Evolutionary conservation across 1,284 basidiomycete species (phyloP).

Genomic region (Phenoliferia sp.): DNA sequence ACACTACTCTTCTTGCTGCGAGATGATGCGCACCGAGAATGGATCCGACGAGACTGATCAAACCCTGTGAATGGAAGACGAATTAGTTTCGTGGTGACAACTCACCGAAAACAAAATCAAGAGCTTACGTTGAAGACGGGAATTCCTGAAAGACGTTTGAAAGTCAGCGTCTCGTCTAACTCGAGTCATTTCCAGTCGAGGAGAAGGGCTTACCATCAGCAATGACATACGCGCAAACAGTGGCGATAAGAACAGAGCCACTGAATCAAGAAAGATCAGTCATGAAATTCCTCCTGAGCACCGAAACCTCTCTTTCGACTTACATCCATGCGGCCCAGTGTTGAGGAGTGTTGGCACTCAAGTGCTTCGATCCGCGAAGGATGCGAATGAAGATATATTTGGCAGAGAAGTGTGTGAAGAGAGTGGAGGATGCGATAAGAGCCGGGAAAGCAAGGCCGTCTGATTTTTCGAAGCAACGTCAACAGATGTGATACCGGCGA

Average conservation of each 20-base stretch:
- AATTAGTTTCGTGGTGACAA: too few species aligned
- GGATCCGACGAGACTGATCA: slow-evolving; percentile 19
- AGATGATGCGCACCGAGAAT: slow-evolving; percentile 12
- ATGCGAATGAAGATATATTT: slow-evolving; percentile 60
- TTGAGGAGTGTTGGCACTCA: slow-evolving; percentile 55
- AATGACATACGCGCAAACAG: slow-evolving; percentile 4
- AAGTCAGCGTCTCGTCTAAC: too few species aligned
- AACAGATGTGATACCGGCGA: too few species aligned
- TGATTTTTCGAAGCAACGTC: too few species aligned
- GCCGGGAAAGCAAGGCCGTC: slow-evolving; percentile 44
- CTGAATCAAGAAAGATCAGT: too few species aligned
- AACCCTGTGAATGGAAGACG: too few species aligned
- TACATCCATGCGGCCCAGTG: slow-evolving; percentile 58
- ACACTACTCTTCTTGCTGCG: too few species aligned
- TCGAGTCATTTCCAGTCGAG: too few species aligned
- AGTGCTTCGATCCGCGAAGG: slow-evolving; percentile 56
- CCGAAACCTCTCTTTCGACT: background rate
- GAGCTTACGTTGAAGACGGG: slow-evolving; percentile 7
- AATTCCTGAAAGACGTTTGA: too few species aligned
- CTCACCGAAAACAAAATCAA: too few species aligned
- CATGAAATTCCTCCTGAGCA: too few species aligned
- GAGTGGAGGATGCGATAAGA: slow-evolving; percentile 41
- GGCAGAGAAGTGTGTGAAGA: slow-evolving; percentile 54
- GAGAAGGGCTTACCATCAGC: too few species aligned
- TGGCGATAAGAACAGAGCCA: background rate